Evolutionary conservation across 2,329 filamentous ascomycete genomes (phyloP).

Genomic region (Neospermospora avenae): DNA sequence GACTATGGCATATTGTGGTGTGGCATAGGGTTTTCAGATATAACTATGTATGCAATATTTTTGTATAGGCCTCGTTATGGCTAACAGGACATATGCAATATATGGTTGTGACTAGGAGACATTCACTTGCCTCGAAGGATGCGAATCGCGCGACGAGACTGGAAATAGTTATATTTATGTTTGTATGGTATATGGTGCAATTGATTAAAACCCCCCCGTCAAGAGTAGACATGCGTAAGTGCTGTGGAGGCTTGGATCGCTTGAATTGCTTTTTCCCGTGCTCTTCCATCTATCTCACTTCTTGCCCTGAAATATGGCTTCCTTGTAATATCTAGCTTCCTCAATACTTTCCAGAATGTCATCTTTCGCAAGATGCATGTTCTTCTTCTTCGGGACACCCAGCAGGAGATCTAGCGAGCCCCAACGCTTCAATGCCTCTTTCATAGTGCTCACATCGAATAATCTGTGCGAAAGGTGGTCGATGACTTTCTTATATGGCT

Average conservation of each 20-base stretch:
- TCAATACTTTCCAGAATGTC: conserved; percentile 95
- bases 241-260: neutral
- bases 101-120: neutral
- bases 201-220: neutral
- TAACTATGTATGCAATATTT: too few species aligned
- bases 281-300: neutral
- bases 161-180: too few species aligned
- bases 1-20: neutral
- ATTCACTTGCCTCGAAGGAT: neutral
- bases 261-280: neutral
- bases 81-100: too few species aligned
- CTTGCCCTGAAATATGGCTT: conserved; percentile 56
- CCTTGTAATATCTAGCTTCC: conserved; percentile 81
- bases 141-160: neutral
- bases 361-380: conserved; percentile 75
- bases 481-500: conserved; percentile 70
- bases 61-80: too few species aligned
- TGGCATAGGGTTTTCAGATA: too few species aligned
- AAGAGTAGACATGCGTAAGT: neutral
- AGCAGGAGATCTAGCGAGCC: conserved; percentile 57
- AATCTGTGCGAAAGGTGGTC: conserved; percentile 86
- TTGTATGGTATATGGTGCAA: too few species aligned
- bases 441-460: conserved; percentile 86
- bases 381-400: conserved; percentile 68
- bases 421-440: conserved; percentile 87